Conservation (phyloP, 352 stramenopile genomes). For the Pythium aquatile region DNA sequence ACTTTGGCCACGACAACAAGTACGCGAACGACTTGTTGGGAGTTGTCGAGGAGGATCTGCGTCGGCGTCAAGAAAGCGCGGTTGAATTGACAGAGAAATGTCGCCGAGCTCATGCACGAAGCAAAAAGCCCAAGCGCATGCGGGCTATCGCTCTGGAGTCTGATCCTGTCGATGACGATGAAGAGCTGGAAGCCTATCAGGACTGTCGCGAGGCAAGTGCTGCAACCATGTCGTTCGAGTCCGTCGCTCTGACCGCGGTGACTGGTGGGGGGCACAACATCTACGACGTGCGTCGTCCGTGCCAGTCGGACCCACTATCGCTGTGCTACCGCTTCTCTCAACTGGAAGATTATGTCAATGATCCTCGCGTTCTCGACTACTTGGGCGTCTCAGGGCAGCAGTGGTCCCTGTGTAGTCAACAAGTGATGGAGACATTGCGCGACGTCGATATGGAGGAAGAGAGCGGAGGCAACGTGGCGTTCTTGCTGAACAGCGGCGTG, state of each 20-base stretch:
- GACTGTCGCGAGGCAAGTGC: slow-evolving; percentile 30
- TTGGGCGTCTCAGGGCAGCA: slow-evolving; percentile 34
- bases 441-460: slow-evolving; percentile 53
- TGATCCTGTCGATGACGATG: neutral
- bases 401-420: slow-evolving; percentile 53
- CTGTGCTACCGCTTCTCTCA: slow-evolving; percentile 69
- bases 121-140: neutral
- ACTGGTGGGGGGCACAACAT: slow-evolving; percentile 41
- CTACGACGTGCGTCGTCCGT: slow-evolving; percentile 67
- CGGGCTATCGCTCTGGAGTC: slow-evolving; percentile 12
- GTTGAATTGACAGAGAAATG: slow-evolving; percentile 10
- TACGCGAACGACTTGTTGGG: slow-evolving; percentile 46
- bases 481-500: slow-evolving; percentile 48
- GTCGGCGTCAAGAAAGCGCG: neutral
- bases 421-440: slow-evolving; percentile 22
- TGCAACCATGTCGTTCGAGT: slow-evolving; percentile 21
- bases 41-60: neutral
- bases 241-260: slow-evolving; percentile 18
- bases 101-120: neutral
- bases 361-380: slow-evolving; percentile 34
- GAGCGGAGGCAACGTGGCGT: slow-evolving; percentile 50
- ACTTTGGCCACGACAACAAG: slow-evolving; percentile 44
- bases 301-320: slow-evolving; percentile 36
- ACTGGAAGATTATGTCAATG: slow-evolving; percentile 63
- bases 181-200: neutral